Evolutionary conservation across 1,284 basidiomycete species (phyloP).

Genomic region (Vanrija humicola): DNA sequence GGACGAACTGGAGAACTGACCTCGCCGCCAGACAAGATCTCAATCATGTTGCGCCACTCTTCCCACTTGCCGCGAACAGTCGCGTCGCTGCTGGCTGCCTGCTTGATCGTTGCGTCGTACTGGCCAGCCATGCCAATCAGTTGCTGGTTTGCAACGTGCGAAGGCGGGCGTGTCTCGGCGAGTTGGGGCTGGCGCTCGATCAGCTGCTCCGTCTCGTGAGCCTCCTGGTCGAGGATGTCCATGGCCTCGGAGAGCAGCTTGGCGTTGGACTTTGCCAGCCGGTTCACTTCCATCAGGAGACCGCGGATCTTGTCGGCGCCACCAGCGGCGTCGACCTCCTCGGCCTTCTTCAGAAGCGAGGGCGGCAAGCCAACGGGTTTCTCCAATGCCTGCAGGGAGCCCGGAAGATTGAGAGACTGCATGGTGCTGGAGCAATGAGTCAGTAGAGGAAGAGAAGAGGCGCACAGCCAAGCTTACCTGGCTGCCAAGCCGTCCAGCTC

Average conservation of each 20-base stretch:
- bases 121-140: conserved; percentile 66
- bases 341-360: conserved; percentile 77
- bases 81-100: conserved; percentile 71
- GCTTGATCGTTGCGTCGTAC: conserved; percentile 67
- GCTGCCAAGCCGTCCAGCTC: conserved; percentile 64
- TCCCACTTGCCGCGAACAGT: conserved; percentile 76
- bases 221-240: conserved; percentile 83
- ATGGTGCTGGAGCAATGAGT: conserved; percentile 56
- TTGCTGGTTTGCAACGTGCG: conserved; percentile 71
- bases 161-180: conserved; percentile 56
- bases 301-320: conserved; percentile 69
- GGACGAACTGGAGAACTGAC: conserved; percentile 50
- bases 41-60: conserved; percentile 73
- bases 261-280: conserved; percentile 62
- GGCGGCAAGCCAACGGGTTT: conserved; percentile 82
- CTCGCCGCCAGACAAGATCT: conserved; percentile 67
- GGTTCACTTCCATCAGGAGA: conserved; percentile 68
- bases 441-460: background rate
- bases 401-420: conserved; percentile 72
- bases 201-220: conserved; percentile 72
- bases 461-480: conserved; percentile 54
- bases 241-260: conserved; percentile 72
- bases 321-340: conserved; percentile 74
- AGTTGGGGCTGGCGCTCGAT: conserved; percentile 50
- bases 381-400: conserved; percentile 81